These are phyloP conservation scores for Phoma herbarum DNA, from an alignment of 2,329 filamentous ascomycete genomes.

Conservation along the genomic window DNA sequence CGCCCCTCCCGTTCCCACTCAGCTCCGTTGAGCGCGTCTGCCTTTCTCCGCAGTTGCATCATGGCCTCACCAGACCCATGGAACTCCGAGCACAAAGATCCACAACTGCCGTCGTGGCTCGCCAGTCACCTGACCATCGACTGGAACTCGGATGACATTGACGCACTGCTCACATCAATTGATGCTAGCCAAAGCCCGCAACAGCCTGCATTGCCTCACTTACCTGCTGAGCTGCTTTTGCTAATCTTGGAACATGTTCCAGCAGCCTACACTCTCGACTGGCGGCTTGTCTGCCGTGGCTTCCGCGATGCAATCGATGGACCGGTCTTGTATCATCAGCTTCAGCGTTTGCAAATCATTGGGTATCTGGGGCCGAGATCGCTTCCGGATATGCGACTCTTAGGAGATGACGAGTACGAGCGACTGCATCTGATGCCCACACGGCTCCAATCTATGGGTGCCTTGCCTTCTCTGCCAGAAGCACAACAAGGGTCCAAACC, in stretches of 20 bases:
- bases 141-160: constrained; percentile 39
- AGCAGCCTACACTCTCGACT: constrained; percentile 38
- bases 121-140: constrained; percentile 34
- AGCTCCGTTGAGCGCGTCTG: neutral
- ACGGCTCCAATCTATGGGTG: constrained; percentile 2
- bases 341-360: constrained; percentile 34
- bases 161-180: constrained; percentile 40
- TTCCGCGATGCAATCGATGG: constrained; percentile 47
- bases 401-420: constrained; percentile 31
- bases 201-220: constrained; percentile 21
- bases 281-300: constrained; percentile 42
- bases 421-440: constrained; percentile 29
- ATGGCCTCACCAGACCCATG: constrained; percentile 1
- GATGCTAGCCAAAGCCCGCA: constrained; percentile 37
- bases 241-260: constrained; percentile 41
- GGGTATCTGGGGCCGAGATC: constrained; percentile 30
- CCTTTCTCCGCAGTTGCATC: neutral
- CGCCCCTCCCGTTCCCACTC: neutral
- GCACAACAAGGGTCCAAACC: constrained; percentile 1
- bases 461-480: constrained; percentile 6
- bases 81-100: neutral
- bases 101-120: constrained; percentile 34
- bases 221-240: constrained; percentile 45
- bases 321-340: constrained; percentile 33
- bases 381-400: neutral